Evolutionary conservation across 2,329 filamentous ascomycete genomes (phyloP).

Genomic region (Colletotrichum lentis): DNA sequence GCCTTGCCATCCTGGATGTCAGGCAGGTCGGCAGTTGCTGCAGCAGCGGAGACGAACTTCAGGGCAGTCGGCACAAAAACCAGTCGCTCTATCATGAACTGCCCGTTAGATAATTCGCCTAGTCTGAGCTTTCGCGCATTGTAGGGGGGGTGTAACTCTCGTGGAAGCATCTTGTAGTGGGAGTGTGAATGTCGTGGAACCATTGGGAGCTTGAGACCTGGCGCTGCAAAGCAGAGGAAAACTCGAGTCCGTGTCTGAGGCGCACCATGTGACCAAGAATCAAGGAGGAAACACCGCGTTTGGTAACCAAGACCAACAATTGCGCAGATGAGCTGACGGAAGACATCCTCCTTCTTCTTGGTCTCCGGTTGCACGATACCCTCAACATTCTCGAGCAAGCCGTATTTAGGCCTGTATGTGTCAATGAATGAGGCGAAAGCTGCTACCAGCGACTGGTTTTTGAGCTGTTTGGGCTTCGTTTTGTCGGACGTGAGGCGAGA

Average conservation of each 20-base stretch:
- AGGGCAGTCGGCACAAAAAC: slow-evolving; percentile 65
- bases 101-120: slow-evolving; percentile 67
- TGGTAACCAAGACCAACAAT: slow-evolving; percentile 83
- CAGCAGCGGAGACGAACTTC: slow-evolving; percentile 58
- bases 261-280: slow-evolving; percentile 74
- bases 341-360: slow-evolving; percentile 66
- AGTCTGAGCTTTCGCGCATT: slow-evolving; percentile 51
- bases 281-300: slow-evolving; percentile 70
- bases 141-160: slow-evolving; percentile 70
- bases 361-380: slow-evolving; percentile 64
- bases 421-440: slow-evolving; percentile 80
- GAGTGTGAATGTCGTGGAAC: slow-evolving; percentile 70
- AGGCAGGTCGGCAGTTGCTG: slow-evolving; percentile 69
- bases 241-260: slow-evolving; percentile 72
- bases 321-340: slow-evolving; percentile 76
- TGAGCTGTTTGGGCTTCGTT: slow-evolving; percentile 62
- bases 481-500: slow-evolving; percentile 69
- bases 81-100: slow-evolving; percentile 64
- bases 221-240: slow-evolving; percentile 76
- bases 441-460: slow-evolving; percentile 80
- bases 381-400: slow-evolving; percentile 79
- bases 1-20: slow-evolving; percentile 67
- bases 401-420: slow-evolving; percentile 77
- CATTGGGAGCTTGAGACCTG: slow-evolving; percentile 65
- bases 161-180: slow-evolving; percentile 63